phyloP scores from a whole-genome alignment of 345 rosid species.

The Eucalyptus grandis region DNA sequence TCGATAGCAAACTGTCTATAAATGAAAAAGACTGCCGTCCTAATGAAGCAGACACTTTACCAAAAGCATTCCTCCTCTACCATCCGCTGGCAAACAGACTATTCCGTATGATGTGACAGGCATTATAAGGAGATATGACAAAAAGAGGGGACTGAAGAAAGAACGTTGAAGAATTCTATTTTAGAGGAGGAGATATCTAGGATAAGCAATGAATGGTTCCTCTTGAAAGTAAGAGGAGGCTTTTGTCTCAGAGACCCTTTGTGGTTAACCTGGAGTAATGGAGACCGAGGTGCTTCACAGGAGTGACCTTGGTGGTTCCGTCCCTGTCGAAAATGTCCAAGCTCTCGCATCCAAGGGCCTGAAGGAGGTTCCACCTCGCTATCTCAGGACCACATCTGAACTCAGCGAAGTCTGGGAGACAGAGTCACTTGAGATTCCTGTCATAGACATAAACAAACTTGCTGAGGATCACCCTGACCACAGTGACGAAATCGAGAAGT shows the following conservation, averaged over 20 bases:
- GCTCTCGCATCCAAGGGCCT: conserved; percentile 14
- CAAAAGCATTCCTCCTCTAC: neutral
- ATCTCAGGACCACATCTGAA: conserved; percentile 14
- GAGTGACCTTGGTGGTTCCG: neutral
- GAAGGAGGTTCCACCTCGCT: conserved; percentile 6
- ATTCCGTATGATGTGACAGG: neutral
- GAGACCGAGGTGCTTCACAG: neutral
- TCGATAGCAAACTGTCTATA: neutral
- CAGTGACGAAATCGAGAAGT: conserved; percentile 15
- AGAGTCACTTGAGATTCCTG: conserved; percentile 13
- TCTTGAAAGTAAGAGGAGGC: neutral
- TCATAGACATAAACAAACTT: conserved; percentile 26
- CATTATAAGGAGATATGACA: neutral
- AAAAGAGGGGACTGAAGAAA: neutral
- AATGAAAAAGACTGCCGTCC: neutral
- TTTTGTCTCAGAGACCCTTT: neutral
- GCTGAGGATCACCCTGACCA: neutral
- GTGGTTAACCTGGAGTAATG: neutral
- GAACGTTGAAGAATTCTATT: neutral
- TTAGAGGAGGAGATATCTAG: neutral
- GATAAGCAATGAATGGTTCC: neutral
- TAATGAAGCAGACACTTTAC: neutral
- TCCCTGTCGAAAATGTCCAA: neutral
- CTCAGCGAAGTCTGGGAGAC: neutral
- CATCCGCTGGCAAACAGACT: neutral